A percentile compares a stretch with the other conserved stretches of the same genome.
These are phyloP conservation scores for Cicer cuneatum DNA, from an alignment of 306 rosid genomes.

Conservation along the genomic window DNA sequence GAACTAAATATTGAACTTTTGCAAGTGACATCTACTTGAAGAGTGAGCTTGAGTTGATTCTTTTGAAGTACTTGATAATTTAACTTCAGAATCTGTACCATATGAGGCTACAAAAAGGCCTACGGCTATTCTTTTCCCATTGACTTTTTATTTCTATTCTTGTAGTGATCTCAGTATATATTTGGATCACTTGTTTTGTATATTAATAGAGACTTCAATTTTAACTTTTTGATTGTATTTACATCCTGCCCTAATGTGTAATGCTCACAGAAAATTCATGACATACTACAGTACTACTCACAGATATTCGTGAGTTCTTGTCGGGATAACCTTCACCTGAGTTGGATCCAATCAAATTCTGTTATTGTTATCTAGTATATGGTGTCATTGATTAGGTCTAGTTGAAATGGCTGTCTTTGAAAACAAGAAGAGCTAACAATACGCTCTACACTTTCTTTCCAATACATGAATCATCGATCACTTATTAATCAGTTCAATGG, in stretches of 20 bases:
- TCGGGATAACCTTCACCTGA: background rate
- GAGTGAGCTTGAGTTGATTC: slow-evolving; percentile 45
- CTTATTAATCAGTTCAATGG: too few relatives aligned
- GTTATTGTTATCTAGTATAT: too few relatives aligned
- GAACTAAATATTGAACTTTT: slow-evolving; percentile 86
- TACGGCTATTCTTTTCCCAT: slow-evolving; percentile 16
- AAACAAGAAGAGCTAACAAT: too few relatives aligned
- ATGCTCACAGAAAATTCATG: background rate
- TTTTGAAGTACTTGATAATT: slow-evolving; percentile 17
- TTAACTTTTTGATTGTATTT: background rate
- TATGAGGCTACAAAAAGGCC: background rate
- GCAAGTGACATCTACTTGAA: slow-evolving; percentile 59
- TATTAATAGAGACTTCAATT: background rate
- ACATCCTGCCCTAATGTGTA: background rate
- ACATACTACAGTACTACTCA: too few relatives aligned
- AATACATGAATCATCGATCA: too few relatives aligned
- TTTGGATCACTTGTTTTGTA: slow-evolving; percentile 17
- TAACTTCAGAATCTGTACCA: slow-evolving; percentile 11
- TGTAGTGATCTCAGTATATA: background rate
- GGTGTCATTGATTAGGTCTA: too few relatives aligned
- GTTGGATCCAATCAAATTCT: background rate
- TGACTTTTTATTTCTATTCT: background rate
- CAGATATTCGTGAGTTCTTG: too few relatives aligned
- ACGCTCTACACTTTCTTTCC: too few relatives aligned
- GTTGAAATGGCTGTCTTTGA: too few relatives aligned